Evolutionary conservation across 495 filamentous ascomycete genomes (phyloP).

Genomic region (Aspergillus olivimuriae): DNA sequence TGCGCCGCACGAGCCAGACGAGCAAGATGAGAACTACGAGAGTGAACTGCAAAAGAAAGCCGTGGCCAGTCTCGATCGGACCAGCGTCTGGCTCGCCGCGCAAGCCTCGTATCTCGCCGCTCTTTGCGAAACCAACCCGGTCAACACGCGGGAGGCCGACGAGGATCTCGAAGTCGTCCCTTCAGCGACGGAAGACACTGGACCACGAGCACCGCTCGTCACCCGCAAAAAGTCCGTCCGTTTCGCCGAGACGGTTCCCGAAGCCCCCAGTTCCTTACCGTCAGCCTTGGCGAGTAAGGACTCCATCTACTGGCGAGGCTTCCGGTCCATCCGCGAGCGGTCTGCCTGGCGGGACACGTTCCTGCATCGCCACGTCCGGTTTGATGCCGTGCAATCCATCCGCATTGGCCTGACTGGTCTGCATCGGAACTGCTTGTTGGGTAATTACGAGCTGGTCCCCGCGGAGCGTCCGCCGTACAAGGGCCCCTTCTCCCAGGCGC

Average conservation of each 20-base stretch:
- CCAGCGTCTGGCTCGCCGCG: conserved; percentile 71
- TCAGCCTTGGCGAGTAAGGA: conserved; percentile 48
- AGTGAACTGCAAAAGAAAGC: conserved; percentile 58
- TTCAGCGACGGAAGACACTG: conserved; percentile 12
- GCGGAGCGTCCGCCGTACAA: conserved; percentile 43
- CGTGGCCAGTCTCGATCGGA: conserved; percentile 67
- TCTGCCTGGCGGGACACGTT: conserved; percentile 66
- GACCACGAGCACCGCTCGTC: conserved; percentile 20
- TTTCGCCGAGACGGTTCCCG: conserved; percentile 54
- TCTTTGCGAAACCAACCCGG: conserved; percentile 57
- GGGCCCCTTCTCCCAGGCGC: conserved; percentile 46
- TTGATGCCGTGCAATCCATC: conserved; percentile 81
- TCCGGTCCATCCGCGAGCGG: conserved; percentile 59
- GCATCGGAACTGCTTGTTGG: conserved; percentile 67
- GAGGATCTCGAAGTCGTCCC: conserved; percentile 17
- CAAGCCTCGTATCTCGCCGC: conserved; percentile 73
- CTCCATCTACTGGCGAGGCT: conserved; percentile 87
- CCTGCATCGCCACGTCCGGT: conserved; percentile 73
- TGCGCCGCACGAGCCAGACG: conserved; percentile 39
- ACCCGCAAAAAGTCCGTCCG: conserved; percentile 66
- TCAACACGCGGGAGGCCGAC: conserved; percentile 39
- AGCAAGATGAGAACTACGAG: conserved; percentile 66
- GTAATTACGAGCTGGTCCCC: conserved; percentile 60
- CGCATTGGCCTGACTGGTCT: conserved; percentile 58
- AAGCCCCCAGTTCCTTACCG: conserved; percentile 28